Base-by-base conservation (phyloP, 2,329 filamentous ascomycete genomes). In the Coniochaeta prunicola region DNA sequence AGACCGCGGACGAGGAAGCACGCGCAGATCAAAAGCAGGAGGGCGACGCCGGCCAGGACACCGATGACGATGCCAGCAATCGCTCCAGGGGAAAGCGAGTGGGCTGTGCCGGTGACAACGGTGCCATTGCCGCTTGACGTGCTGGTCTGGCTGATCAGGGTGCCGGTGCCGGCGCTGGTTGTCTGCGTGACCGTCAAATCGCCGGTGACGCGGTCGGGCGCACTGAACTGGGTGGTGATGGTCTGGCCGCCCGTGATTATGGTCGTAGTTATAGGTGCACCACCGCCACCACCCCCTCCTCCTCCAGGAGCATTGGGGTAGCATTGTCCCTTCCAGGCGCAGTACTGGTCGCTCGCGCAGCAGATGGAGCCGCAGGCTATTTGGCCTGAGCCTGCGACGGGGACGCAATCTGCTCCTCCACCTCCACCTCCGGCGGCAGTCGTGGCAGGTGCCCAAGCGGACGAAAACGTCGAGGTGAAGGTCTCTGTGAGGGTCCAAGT, bases 51-150 rank as follows among this genome's bases (percentile, higher is more conserved):
- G 15, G 81, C 80, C 55, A 92, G 78, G 12, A 84, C 82, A 62
- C 89, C 89, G 59, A 92, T 86, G 64, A 92, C 89, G 66, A 92
- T 92, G 61, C 89, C 89, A 17, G 90, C 89, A 66, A 92, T 92
- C 60, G 88, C 89, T 57, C 89, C 89, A 48, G 79, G 82, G 66
- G 86, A 89, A 58, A 92, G 79, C 30, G 67, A 64, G 48, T 74
- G 71, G 59, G 74, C 74, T 30, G 74, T 72, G 38, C 67, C 76
- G 66, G 72, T 74, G 53, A 71, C 70, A 34, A 76, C 77, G 33
- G 65, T 66, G 19, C 69, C 73, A 48, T 67, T 70, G 17, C 66
- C 69, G 9, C 70, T 72, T 26, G 72, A 76, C 4, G 79, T 77
- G 0, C 80, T 75, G 42, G 78, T 77, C 56, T 81, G 82, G 28